Evolutionary conservation across 2,329 filamentous ascomycete species (phyloP).

Genomic region (Scorias spongiosa): DNA sequence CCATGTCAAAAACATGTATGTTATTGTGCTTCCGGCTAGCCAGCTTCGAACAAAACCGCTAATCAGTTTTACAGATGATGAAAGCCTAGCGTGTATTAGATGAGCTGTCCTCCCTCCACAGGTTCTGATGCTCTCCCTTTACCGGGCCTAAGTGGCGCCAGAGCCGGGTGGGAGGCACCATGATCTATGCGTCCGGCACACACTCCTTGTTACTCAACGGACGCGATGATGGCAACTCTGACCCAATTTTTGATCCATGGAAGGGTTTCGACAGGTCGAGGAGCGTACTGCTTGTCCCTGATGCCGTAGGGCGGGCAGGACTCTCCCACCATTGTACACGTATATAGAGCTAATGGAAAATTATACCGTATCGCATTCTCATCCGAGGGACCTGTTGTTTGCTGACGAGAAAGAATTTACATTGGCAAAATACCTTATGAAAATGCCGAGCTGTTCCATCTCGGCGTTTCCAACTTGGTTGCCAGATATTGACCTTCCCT

Average conservation of each 20-base stretch:
- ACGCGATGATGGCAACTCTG: slow-evolving; percentile 99
- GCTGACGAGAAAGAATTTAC: not conserved
- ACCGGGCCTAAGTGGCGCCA: slow-evolving; percentile 78
- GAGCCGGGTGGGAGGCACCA: slow-evolving; percentile 50
- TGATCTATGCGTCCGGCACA: slow-evolving; percentile 99
- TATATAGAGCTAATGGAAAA: too few species aligned
- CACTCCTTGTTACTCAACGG: slow-evolving; percentile 91
- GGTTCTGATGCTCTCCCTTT: slow-evolving; percentile 68
- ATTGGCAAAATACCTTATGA: slow-evolving; percentile 8
- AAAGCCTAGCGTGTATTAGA: slow-evolving; percentile 94
- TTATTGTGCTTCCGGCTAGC: slow-evolving; percentile 12
- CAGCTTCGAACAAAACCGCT: slow-evolving; percentile 5
- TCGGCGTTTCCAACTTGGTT: slow-evolving; percentile 10
- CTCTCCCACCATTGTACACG: too few species aligned
- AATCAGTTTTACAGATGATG: slow-evolving; percentile 62
- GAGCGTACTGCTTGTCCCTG: too few species aligned
- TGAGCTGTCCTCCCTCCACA: slow-evolving; percentile 58
- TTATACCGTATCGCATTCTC: too few species aligned
- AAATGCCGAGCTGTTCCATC: slow-evolving; percentile 9
- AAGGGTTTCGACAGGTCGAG: not conserved
- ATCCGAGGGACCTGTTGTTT: too few species aligned
- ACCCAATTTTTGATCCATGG: slow-evolving; percentile 24
- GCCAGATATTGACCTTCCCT: slow-evolving; percentile 14
- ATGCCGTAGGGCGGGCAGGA: too few species aligned
- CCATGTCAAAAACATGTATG: slow-evolving; percentile 97